A percentile compares a stretch with the other conserved stretches of the same genome.
phyloP scores from a whole-genome alignment of 768 basidiomycete genomes.

The Leccinellum albellum region DNA sequence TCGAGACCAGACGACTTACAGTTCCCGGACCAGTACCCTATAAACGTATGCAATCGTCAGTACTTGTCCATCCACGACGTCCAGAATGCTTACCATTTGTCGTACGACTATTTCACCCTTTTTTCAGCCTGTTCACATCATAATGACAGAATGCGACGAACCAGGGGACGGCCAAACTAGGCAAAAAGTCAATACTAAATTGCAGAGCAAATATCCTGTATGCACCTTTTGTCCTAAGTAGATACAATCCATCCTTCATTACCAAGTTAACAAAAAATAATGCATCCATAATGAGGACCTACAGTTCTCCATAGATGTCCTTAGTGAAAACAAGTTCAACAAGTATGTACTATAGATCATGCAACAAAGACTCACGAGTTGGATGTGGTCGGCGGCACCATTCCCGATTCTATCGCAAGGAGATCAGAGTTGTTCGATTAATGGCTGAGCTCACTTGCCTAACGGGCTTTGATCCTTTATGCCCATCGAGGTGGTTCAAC shows the following conservation, averaged over 20 bases:
- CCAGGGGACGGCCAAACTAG: constrained; percentile 75
- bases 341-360: neutral
- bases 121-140: constrained; percentile 2
- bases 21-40: constrained; percentile 69
- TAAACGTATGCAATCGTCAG: constrained; percentile 1
- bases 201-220: neutral
- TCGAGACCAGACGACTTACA: constrained; percentile 46
- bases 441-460: constrained; percentile 35
- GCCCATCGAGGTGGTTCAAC: constrained; percentile 81
- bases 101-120: constrained; percentile 42
- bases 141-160: constrained; percentile 31
- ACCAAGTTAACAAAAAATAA: neutral
- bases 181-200: neutral
- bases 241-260: constrained; percentile 84
- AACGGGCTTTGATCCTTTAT: constrained; percentile 81
- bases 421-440: constrained; percentile 1
- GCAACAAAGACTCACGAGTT: constrained; percentile 51
- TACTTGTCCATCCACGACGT: neutral
- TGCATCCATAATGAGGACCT: neutral
- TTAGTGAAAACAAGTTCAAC: constrained; percentile 26
- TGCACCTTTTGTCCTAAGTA: constrained; percentile 90
- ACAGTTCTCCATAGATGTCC: constrained; percentile 98
- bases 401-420: constrained; percentile 69
- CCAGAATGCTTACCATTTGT: constrained; percentile 46
- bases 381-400: constrained; percentile 91